Base-by-base conservation (phyloP, 257 asterid species). In the Nicotiana tomentosiformis region DNA sequence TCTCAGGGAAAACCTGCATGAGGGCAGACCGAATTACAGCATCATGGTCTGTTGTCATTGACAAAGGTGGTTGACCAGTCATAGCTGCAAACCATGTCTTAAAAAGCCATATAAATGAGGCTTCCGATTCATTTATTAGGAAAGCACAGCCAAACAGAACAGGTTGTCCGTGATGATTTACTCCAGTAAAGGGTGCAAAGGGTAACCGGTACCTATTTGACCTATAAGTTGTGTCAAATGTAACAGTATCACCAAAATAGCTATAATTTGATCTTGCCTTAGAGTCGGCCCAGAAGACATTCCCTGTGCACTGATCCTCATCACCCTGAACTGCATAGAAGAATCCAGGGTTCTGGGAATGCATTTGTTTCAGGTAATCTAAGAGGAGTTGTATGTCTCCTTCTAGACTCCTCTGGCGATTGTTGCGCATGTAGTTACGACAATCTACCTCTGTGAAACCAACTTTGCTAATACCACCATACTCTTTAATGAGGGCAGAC, bases 371-470 rank as follows among this genome's bases (percentile, higher is more conserved):
- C 87, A 96, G 81, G 87, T 93, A 96, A 89, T 96, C 99, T 76
- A 96, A 82, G 46, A 96, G 95, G 70, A 94, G 89, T 88, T 96
- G 99, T 87, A 91, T 90, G 87, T 96, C 99, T 74, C 99, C 99
- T 89, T 94, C 99, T 84, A 93, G 90, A 77, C 88, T 96, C 89
- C 93, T 92, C 83, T 92, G 98, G 62, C 96, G 86, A 87, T 90
- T 96, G 85, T 92, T 96, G 23, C 98, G 82, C 93, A 93, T 96
- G 89, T 96, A 96, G 87, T 96, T 96, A 78, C 99, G 87, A 82
- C 98, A 96, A 83, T 96, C 99, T 66, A 94, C 98, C 89, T 96
- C 99, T 0, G 99, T 96, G 87, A 96, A 96, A 8, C 99, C 99
- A 15, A 96, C 98, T 83, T 92, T 96, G 88, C 93, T 93, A 89